A percentile compares a stretch with the other conserved stretches of the same genome.
phyloP scores from a whole-genome alignment of 257 asterid genomes.

The Solanum habrochaites region DNA sequence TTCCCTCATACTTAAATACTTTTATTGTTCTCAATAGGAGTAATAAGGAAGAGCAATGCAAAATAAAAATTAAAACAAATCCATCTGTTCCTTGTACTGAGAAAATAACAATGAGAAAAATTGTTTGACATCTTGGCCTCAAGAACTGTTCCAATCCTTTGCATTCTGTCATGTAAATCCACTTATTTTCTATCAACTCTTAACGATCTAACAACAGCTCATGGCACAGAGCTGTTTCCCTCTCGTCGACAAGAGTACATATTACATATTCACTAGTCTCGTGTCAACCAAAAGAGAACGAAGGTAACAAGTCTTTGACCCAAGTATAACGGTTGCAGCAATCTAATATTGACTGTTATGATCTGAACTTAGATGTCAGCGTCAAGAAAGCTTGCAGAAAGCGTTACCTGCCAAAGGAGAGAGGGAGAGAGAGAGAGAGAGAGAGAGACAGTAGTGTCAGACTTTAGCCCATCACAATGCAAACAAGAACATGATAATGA shows the following conservation, averaged over 20 bases:
- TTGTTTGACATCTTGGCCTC: not conserved
- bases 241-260: not conserved
- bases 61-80: no score
- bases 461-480: not conserved
- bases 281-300: not conserved
- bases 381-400: slow-evolving; percentile 58
- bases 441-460: not conserved
- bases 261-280: not conserved
- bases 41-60: not conserved
- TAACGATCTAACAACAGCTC: not conserved
- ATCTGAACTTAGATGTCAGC: slow-evolving; percentile 27
- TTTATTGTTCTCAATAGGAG: not conserved
- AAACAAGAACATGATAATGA: not conserved
- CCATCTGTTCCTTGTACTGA: not conserved
- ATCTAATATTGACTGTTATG: not conserved
- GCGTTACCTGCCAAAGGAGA: slow-evolving; percentile 42
- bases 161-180: not conserved
- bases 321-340: not conserved
- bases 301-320: not conserved
- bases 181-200: not conserved
- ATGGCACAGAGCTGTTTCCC: not conserved
- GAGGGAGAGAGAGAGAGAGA: not conserved
- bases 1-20: not conserved
- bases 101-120: not conserved
- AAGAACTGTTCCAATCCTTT: not conserved